Percentiles rank a stretch among this genome's conserved stretches.
Conservation (phyloP, 768 basidiomycete species). For the Coprinopsis cinerea region DNA sequence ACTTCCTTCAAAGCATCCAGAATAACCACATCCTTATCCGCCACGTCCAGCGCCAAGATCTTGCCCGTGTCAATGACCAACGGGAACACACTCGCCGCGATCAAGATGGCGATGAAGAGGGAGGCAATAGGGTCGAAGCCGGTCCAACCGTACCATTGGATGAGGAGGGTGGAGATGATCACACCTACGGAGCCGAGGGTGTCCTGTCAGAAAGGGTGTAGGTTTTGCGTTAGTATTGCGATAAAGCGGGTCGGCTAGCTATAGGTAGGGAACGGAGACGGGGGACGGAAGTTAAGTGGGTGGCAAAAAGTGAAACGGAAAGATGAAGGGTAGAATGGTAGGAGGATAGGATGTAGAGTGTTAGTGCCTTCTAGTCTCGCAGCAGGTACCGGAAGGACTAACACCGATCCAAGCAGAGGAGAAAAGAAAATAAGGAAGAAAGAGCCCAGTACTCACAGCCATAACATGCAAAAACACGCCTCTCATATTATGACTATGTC, state of each 20-base stretch:
- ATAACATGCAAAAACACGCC: conserved; percentile 98
- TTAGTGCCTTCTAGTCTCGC: not conserved
- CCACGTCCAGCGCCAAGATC: conserved; percentile 82
- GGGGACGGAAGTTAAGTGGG: too few relatives aligned
- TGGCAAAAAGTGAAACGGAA: conserved; percentile 3
- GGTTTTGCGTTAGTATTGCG: too few relatives aligned
- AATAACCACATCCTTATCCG: conserved; percentile 50
- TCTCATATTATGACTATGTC: conserved; percentile 97
- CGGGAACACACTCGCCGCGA: conserved; percentile 92
- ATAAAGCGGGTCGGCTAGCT: too few relatives aligned
- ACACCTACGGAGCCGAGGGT: conserved; percentile 97
- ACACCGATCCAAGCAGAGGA: too few relatives aligned
- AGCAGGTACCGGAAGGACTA: not conserved
- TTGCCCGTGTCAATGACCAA: conserved; percentile 91
- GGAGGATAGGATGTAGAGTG: too few relatives aligned
- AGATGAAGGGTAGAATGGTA: not conserved
- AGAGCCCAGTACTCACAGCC: conserved; percentile 53
- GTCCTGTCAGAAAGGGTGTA: conserved; percentile 43
- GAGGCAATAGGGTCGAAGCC: conserved; percentile 98
- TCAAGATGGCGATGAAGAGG: conserved; percentile 90
- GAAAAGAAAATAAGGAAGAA: not conserved
- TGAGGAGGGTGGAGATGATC: conserved; percentile 92
- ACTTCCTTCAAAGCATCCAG: conserved; percentile 61
- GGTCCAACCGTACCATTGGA: conserved; percentile 96
- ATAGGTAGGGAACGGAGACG: too few relatives aligned